Base-by-base conservation (phyloP, 345 rosid genomes). In the Melaleuca alternifolia region DNA sequence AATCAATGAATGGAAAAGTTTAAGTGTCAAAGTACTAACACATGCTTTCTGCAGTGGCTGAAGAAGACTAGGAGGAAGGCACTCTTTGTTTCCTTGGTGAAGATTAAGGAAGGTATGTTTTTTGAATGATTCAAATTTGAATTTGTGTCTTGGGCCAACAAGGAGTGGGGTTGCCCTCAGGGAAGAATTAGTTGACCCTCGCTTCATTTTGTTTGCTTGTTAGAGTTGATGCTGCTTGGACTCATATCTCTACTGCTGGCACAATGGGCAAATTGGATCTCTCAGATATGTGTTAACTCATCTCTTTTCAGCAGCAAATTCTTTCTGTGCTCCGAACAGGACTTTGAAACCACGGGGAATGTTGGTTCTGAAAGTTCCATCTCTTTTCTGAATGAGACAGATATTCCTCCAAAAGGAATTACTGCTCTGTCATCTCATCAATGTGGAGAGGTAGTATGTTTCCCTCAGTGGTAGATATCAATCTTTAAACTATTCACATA, bases 181-280 rank as follows among this genome's bases (percentile, higher is more conserved):
- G 13, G 53, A 50, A 81, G 83, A n/a, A 79, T 83, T 88, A 82
- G 61, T 86, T 89, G 54, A 71, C 20, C 33, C 51, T 11, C 21
- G n/a, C 28, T 87, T 86, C 75, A n/a, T 87, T 87, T 87, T 89
- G 82, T 52, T 88, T 51, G 21, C 50, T 86, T 83, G 56, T 10
- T 88, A 97, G 99, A 97, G 94, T 79, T 97, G 95, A 97, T 97
- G 99, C 96, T 97, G 92, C 95, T 97, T 53, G 98, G 99, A 84
- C 96, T 97, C 82, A 95, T 97, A 93, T 97, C 99, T 30, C 90
- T 97, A 88, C 85, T 96, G 86, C 87, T 97, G 94, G 97, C 97
- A 51, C 99, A 96, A 97, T 94, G 97, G 89, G 98, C 98, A 14
- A 89, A 96, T 81, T 89, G 95, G 96, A 95, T 97, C 90, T 96